Conservation (phyloP, 176 grass and related monocot species). For the Aegilops longissima region DNA sequence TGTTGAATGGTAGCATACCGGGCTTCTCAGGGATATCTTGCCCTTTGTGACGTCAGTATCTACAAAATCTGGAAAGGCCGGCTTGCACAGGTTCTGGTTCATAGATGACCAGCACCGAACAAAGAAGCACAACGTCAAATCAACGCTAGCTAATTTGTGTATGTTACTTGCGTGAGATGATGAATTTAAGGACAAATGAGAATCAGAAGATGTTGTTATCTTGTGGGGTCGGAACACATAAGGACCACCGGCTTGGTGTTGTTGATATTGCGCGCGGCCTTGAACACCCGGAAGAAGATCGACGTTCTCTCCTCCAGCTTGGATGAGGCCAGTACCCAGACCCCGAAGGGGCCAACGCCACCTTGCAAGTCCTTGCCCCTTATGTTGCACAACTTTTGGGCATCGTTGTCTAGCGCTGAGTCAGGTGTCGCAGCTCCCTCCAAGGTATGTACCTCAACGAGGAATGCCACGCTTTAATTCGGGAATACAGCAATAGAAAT, state of each 20-base stretch:
- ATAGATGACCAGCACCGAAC: conserved; percentile 49
- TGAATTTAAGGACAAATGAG: not conserved
- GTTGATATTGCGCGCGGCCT: not conserved
- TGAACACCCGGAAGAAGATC: conserved; percentile 69
- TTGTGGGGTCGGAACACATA: conserved; percentile 74
- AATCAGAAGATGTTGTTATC: not conserved
- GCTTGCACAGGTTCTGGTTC: conserved; percentile 39
- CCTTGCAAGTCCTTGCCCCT: conserved; percentile 42
- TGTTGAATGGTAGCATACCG: conserved; percentile 36
- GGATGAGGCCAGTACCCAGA: conserved; percentile 61
- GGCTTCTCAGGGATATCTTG: conserved; percentile 63
- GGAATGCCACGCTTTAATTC: too few relatives aligned
- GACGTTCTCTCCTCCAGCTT: conserved; percentile 46
- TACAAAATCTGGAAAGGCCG: conserved; percentile 64
- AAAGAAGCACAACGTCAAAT: not conserved
- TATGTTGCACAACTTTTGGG: conserved; percentile 26
- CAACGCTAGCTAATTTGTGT: not conserved
- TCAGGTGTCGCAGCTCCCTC: too few relatives aligned
- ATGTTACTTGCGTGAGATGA: not conserved
- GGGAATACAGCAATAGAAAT: too few relatives aligned
- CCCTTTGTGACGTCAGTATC: conserved; percentile 43
- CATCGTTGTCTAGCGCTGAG: too few relatives aligned
- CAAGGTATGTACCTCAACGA: too few relatives aligned
- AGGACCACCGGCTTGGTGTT: conserved; percentile 50
- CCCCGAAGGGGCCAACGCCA: conserved; percentile 67